Evolutionary conservation across 257 asterid species (phyloP), one percentile per base, ranked within the genome.

Genomic region (Solanum verrucosum): DNA sequence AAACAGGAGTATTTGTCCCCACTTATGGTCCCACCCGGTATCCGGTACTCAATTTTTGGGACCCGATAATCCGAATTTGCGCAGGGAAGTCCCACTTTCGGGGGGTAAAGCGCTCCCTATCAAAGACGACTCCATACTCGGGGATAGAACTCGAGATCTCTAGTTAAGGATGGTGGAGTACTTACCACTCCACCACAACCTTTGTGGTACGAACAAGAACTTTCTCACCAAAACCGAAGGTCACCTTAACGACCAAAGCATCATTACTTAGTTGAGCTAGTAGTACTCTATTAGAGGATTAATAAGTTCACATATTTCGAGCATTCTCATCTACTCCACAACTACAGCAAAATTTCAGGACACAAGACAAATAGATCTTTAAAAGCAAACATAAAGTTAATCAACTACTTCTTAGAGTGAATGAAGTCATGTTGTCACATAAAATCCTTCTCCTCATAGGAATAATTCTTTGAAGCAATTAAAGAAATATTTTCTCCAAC

Each of bases 401-500:
- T 82, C 70, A 49, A 46, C 65, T 49, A 18, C 84, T n/a, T 77
- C 86, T 82, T 18, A 38, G 86, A 49, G 5, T 29, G 86, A 49
- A 16, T 82, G 70, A 82, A 82, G 44, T 79, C 38, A 79, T 44
- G 67, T 31, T 27, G 70, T 10, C 65, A 31, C 68, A 82, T 9
- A 82, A 82, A 46, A 29, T 82, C 68, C 85, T 46, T 81, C 70
- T 81, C 68, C 40, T 82, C 37, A 7, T 82, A 81, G 44, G 42
- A 49, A 29, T 49, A 49, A 82, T 82, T 49, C 68, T 46, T 46
- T 18, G 68, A 82, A 82, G 68, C 27, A 82, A 82, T 82, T 40
- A 88, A 86, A 13, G 63, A 87, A 34, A 31, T 90, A 81, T 84
- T 84, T 86, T 83, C 68, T 79, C 95, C 90, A 87, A 95, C 99